Evolutionary conservation across 768 basidiomycete species (phyloP).

Genomic region (Tylopilus felleus): DNA sequence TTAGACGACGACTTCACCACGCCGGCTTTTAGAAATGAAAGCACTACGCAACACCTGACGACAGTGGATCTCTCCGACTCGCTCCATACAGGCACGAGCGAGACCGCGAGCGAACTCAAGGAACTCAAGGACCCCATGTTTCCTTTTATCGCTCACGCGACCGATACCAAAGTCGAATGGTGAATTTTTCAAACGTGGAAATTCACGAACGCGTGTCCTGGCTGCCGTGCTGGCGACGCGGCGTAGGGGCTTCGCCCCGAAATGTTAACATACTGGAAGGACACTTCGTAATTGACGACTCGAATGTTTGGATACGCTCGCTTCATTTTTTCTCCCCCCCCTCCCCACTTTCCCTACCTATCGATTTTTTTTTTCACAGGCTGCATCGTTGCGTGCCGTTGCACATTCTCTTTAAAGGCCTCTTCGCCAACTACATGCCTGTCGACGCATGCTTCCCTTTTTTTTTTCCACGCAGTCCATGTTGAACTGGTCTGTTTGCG

Average conservation of each 20-base stretch:
- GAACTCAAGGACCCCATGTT: background rate
- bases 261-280: too few relatives aligned
- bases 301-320: background rate
- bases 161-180: background rate
- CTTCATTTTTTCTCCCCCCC: background rate
- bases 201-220: background rate
- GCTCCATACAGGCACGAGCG: background rate
- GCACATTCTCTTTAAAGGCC: background rate
- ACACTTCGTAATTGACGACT: background rate
- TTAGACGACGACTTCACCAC: conserved; percentile 9
- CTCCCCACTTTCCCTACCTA: background rate
- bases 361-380: background rate
- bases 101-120: background rate
- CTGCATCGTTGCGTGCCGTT: background rate
- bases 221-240: background rate
- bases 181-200: background rate
- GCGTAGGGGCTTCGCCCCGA: too few relatives aligned
- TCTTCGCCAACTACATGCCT: background rate
- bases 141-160: background rate
- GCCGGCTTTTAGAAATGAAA: background rate
- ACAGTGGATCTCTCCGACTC: conserved; percentile 6
- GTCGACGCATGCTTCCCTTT: background rate
- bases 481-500: background rate
- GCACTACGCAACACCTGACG: background rate
- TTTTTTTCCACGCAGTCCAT: background rate